Conservation (phyloP, 73 alveolate genomes). For the Paramecium biaurelia region DNA sequence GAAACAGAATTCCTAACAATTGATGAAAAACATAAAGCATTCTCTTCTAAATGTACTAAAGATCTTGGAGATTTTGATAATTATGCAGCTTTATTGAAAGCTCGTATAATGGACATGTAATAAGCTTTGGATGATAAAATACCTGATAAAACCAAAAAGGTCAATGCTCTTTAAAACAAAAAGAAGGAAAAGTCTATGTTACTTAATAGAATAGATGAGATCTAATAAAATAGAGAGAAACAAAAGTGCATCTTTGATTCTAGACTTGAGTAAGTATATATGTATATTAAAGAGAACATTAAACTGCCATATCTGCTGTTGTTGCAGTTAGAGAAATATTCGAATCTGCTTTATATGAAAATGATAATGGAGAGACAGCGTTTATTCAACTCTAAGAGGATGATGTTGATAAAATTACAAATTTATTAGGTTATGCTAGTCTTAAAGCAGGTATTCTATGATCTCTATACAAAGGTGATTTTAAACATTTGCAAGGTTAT, state of each 20-base stretch:
- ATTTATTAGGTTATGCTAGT: constrained; percentile 33
- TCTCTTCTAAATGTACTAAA: background rate
- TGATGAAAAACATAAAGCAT: constrained; percentile 1
- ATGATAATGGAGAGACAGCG: background rate
- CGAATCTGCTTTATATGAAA: constrained; percentile 15
- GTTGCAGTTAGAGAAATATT: constrained; percentile 44
- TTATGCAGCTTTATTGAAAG: background rate
- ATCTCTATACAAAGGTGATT: background rate
- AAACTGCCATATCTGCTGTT: constrained; percentile 28
- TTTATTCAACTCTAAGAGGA: background rate
- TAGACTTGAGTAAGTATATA: constrained; percentile 9
- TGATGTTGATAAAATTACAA: constrained; percentile 15
- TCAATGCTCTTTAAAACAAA: background rate
- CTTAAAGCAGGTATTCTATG: background rate
- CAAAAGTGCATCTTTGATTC: constrained; percentile 28
- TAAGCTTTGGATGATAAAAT: constrained; percentile 2
- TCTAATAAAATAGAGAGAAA: constrained; percentile 19
- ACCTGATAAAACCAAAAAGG: constrained; percentile 37
- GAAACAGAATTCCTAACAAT: constrained; percentile 12
- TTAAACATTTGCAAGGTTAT: constrained; percentile 18
- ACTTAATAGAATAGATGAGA: constrained; percentile 12
- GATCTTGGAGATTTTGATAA: constrained; percentile 34
- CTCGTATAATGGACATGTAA: background rate
- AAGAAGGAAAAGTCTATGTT: background rate
- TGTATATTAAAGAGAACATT: constrained; percentile 2